Conservation (phyloP, 768 basidiomycete species). For the Leccinum truebloodii region DNA sequence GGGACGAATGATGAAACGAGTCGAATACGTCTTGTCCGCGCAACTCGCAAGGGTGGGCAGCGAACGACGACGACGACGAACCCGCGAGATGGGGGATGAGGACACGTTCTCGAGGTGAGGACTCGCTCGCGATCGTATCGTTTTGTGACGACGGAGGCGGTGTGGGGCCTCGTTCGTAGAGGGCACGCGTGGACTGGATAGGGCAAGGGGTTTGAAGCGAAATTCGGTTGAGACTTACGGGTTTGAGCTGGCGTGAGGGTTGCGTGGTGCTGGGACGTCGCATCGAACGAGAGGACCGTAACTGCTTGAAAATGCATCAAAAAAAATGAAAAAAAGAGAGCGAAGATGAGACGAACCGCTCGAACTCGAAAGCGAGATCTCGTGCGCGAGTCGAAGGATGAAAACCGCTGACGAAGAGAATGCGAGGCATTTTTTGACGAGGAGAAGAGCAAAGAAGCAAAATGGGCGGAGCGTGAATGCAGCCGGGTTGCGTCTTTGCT, state of each 20-base stretch:
- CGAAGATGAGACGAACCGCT: slow-evolving; percentile 50
- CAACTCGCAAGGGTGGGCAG: slow-evolving; percentile 26
- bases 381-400: slow-evolving; percentile 80
- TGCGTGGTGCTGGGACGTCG: slow-evolving; percentile 86
- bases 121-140: slow-evolving; percentile 34
- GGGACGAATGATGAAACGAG: slow-evolving; percentile 32
- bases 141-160: slow-evolving; percentile 25
- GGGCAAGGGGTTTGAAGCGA: slow-evolving; percentile 34
- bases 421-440: slow-evolving; percentile 61
- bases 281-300: slow-evolving; percentile 84
- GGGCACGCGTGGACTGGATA: slow-evolving; percentile 40
- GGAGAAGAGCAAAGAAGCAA: slow-evolving; percentile 20
- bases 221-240: slow-evolving; percentile 63
- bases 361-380: slow-evolving; percentile 85
- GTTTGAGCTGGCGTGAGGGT: slow-evolving; percentile 69
- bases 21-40: slow-evolving; percentile 31
- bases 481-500: slow-evolving; percentile 18
- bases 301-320: slow-evolving; percentile 38
- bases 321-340: slow-evolving; percentile 1
- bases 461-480: slow-evolving; percentile 35
- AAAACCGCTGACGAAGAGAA: slow-evolving; percentile 86
- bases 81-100: slow-evolving; percentile 30
- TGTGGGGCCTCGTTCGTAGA: slow-evolving; percentile 33
- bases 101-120: slow-evolving; percentile 20
- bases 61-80: slow-evolving; percentile 30